Conservation (phyloP, 331 rosid species). For the Malus hybrid region DNA sequence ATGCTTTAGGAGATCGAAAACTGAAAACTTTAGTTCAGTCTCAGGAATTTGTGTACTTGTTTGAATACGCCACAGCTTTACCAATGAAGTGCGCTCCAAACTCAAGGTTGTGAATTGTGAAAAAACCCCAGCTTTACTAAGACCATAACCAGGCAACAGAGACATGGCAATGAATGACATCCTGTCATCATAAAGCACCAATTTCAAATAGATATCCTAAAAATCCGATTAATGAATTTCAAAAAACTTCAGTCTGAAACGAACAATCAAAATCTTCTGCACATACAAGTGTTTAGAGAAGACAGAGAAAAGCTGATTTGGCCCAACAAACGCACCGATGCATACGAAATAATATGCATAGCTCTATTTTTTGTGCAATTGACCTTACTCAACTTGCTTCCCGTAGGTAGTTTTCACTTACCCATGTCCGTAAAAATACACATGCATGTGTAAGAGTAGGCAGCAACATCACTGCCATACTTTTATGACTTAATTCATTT, state of each 20-base stretch:
- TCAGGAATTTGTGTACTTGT: conserved; percentile 45
- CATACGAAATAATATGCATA: background rate
- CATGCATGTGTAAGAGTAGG: background rate
- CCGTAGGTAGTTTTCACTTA: background rate
- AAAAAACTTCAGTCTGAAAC: background rate
- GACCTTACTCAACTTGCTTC: background rate
- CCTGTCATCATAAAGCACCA: conserved; percentile 35
- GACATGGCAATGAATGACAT: conserved; percentile 86
- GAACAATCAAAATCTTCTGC: too few species aligned
- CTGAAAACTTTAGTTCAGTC: background rate
- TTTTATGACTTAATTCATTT: background rate
- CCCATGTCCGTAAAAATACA: background rate
- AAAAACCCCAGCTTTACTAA: conserved; percentile 60
- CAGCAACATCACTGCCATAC: background rate
- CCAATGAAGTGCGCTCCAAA: conserved; percentile 58
- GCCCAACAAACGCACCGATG: background rate
- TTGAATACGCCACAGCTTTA: conserved; percentile 57
- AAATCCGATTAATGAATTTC: background rate
- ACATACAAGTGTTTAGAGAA: background rate
- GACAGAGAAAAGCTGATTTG: background rate
- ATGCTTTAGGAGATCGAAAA: background rate
- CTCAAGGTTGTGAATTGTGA: conserved; percentile 84
- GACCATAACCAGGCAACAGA: conserved; percentile 71
- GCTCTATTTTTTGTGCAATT: background rate
- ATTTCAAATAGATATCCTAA: background rate